Evolutionary conservation across 306 rosid species (phyloP), one percentile per base, ranked within the genome.

Genomic region (Chamaecrista fasciculata): DNA sequence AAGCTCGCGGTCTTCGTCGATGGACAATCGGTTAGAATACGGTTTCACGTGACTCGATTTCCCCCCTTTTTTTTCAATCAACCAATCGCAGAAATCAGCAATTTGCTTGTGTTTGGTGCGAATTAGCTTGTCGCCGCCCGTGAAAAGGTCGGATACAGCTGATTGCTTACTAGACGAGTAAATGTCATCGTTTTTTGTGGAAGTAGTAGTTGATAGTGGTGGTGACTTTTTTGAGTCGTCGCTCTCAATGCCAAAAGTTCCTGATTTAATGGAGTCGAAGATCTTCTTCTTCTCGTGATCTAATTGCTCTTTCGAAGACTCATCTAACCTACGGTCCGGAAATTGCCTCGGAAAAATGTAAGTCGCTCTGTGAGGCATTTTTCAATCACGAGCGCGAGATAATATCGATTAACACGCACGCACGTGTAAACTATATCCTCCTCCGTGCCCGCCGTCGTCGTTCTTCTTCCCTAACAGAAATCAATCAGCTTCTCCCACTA

Each of bases 281-380:
- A 68, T 24, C 67, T 79, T 84, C 55, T 75, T 79, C 85, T 76
- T 81, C 79, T 84, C 86, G 80, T 81, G 95, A 85, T 85, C 87
- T 16, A 67, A 34, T 39, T 10, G 49, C 66, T 73, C 84, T 58
- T 83, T 85, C 4, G 89, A 74, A 6, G 91, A 80, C 25, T 81
- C 87, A 39, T 85, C 91, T 20, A 81, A 80, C 19, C 85, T 69
- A 20, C 85, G 82, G 34, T 95, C 97, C 2, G 95, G 91, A 31
- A 95, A 91, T 49, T 89, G 96, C 91, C 99, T 82, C 1, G 97
- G 99, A 70, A 95, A 95, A 86, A 95, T 76, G 96, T 95, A 95
- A 67, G 99, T 95, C 2, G 96, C 89, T 61, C 87, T 87, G 79
- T 95, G 97, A 77, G 99, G 99, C 99, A 95, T 94, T 72, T 89